Evolutionary conservation across 345 rosid genomes (phyloP).

Genomic region (Camelina sativa): DNA sequence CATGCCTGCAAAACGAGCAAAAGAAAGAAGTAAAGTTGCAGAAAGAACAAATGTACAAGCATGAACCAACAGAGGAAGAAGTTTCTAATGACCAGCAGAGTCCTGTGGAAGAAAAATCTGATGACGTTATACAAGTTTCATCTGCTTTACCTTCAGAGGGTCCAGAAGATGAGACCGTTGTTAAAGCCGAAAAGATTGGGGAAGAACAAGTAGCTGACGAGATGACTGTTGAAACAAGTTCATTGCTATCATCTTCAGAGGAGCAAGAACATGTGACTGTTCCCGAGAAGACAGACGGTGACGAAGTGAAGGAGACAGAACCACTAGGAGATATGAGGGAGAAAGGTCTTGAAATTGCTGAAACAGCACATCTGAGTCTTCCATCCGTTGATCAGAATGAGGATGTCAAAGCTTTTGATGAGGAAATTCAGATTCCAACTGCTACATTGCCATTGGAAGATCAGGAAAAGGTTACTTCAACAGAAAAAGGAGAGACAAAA

Average conservation of each 20-base stretch:
- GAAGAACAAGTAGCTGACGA: conserved; percentile 33
- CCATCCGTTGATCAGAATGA: neutral
- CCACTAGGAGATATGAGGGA: neutral
- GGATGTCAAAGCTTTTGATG: neutral
- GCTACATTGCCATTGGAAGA: neutral
- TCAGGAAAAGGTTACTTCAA: neutral
- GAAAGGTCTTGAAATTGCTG: conserved; percentile 12
- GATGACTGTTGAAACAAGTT: conserved; percentile 14
- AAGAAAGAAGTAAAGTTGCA: conserved; percentile 11
- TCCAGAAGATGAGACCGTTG: neutral
- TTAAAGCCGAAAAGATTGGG: conserved; percentile 6
- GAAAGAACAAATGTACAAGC: conserved; percentile 12
- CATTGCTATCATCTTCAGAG: conserved; percentile 4
- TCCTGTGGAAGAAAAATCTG: conserved; percentile 11
- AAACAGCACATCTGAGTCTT: conserved; percentile 10
- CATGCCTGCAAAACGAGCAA: conserved; percentile 12
- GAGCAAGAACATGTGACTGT: conserved; percentile 7
- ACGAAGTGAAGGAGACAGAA: conserved; percentile 17
- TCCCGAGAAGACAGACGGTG: conserved; percentile 4
- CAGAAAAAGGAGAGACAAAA: conserved; percentile 23
- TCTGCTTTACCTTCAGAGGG: conserved; percentile 16
- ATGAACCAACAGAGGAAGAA: conserved; percentile 15
- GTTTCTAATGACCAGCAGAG: conserved; percentile 20
- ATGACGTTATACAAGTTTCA: conserved; percentile 15
- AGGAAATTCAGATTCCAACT: neutral